Conservation (phyloP, 2,329 filamentous ascomycete species). For the Scedosporium aurantiacum region DNA sequence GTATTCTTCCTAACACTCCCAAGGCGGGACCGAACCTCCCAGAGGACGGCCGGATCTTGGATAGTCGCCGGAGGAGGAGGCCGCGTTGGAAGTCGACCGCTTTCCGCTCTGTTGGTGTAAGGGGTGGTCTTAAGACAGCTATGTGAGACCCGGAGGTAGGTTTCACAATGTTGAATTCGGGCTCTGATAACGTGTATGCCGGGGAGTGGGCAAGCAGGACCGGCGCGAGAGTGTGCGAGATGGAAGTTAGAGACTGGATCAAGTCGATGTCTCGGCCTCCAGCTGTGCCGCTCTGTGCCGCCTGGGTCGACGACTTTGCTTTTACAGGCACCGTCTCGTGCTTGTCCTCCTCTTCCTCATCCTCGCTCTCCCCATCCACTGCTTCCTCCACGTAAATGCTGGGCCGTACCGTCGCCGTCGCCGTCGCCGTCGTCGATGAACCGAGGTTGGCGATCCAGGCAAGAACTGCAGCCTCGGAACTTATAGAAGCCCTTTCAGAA, state of each 20-base stretch:
- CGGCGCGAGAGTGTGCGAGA: slow-evolving; percentile 22
- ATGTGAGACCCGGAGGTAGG: slow-evolving; percentile 27
- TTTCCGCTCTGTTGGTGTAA: slow-evolving; percentile 23
- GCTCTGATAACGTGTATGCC: slow-evolving; percentile 16
- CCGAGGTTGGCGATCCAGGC: slow-evolving; percentile 28
- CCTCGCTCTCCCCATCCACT: not conserved
- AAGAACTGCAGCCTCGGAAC: slow-evolving; percentile 33
- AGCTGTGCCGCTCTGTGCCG: not conserved
- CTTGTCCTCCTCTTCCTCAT: not conserved
- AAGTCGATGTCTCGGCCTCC: not conserved
- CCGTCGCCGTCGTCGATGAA: not conserved
- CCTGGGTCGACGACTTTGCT: not conserved
- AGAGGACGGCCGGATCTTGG: slow-evolving; percentile 31
- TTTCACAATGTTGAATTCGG: slow-evolving; percentile 32
- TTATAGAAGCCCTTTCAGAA: slow-evolving; percentile 31
- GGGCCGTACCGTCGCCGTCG: not conserved
- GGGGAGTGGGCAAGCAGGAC: slow-evolving; percentile 27
- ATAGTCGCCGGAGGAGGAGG: slow-evolving; percentile 31
- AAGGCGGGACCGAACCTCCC: slow-evolving; percentile 35
- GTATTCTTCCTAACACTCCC: slow-evolving; percentile 19
- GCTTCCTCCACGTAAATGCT: not conserved
- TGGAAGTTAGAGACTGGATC: not conserved
- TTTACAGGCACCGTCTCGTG: not conserved
- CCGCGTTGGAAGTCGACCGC: slow-evolving; percentile 36
- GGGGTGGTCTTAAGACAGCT: slow-evolving; percentile 20